Base-by-base conservation (phyloP, 2,329 filamentous ascomycete genomes). In the Colletotrichum tanaceti region DNA sequence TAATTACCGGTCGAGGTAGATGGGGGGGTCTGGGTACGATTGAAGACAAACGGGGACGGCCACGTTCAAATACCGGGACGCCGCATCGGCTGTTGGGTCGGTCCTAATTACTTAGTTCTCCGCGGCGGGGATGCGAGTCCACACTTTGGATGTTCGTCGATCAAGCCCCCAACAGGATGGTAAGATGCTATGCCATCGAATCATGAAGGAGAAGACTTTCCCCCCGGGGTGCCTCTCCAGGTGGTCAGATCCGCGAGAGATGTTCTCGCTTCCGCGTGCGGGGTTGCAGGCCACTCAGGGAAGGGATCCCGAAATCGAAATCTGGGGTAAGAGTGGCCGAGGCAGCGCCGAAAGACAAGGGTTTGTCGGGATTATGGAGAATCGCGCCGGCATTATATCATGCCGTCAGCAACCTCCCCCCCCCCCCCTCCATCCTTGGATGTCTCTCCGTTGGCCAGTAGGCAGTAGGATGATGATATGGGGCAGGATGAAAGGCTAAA, bases 241-340 rank as follows among this genome's bases (percentile, higher is more conserved):
- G 11, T 57, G 32, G 52, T 44, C 64, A 38, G 58, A 22, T 28
- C 47, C 35, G 46, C 52, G 41, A 39, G 28, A 46, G 41, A 64
- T 47, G 38, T 39, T 44, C 52, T 41, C 18, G 16, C 24, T 41
- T 32, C 28, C 28, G 53, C 46, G 53, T 68, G 65, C 65, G 65
- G 64, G 65, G 65, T 64, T 47, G 47, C 58, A 16, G 22, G 13
- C 39, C 44, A 58, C 38, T 39, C 46, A 53, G 60, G 46, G 20
- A 47, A 24, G 35, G 24, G 32, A n/a, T 28, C 60, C 53, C 28
- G 47, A 41, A 58, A 35, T 20, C 54, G 43, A 65, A 68, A 68
- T 68, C 60, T 46, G 61, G 65, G 65, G 60, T 58, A 54, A 49
- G 49, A 47, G 58, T 43, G 39, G 22, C 65, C 60, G 65, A 68